Percentiles rank a stretch among this genome's conserved stretches.
Evolutionary conservation across 805 yeast species (phyloP).

Genomic region (Hanseniaspora mollemarum): DNA sequence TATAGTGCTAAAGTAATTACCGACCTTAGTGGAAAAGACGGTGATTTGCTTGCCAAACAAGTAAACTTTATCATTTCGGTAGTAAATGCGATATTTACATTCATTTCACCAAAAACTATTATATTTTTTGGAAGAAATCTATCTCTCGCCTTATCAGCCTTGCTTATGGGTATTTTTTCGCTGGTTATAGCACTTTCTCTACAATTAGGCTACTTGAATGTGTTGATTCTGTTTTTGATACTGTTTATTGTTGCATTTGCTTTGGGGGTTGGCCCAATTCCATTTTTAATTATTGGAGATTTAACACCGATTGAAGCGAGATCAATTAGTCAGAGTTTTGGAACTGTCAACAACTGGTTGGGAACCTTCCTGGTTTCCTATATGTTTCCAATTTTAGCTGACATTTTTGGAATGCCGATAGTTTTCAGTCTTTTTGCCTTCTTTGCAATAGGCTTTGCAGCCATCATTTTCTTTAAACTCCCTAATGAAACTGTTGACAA

Average conservation of each 20-base stretch:
- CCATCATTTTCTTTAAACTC: slow-evolving; percentile 38
- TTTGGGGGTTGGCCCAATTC: slow-evolving; percentile 89
- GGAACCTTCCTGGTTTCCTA: slow-evolving; percentile 76
- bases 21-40: slow-evolving; percentile 34
- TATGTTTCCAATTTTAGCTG: slow-evolving; percentile 63
- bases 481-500: background rate
- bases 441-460: slow-evolving; percentile 41
- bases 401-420: slow-evolving; percentile 52
- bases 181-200: slow-evolving; percentile 59
- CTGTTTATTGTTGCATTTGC: slow-evolving; percentile 78
- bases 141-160: slow-evolving; percentile 52
- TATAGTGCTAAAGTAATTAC: slow-evolving; percentile 81
- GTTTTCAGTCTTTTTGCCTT: slow-evolving; percentile 63
- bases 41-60: slow-evolving; percentile 37
- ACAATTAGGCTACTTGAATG: slow-evolving; percentile 33
- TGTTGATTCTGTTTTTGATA: slow-evolving; percentile 55
- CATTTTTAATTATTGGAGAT: slow-evolving; percentile 78
- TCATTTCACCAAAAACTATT: slow-evolving; percentile 60
- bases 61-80: slow-evolving; percentile 69
- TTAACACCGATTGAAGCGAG: slow-evolving; percentile 72
- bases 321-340: slow-evolving; percentile 85
- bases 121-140: slow-evolving; percentile 68
- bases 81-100: slow-evolving; percentile 64
- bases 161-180: slow-evolving; percentile 57
- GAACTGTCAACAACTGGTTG: slow-evolving; percentile 82